These are phyloP conservation scores for Alternaria incomplexa DNA, from an alignment of 2,329 filamentous ascomycete genomes.

Conservation along the genomic window DNA sequence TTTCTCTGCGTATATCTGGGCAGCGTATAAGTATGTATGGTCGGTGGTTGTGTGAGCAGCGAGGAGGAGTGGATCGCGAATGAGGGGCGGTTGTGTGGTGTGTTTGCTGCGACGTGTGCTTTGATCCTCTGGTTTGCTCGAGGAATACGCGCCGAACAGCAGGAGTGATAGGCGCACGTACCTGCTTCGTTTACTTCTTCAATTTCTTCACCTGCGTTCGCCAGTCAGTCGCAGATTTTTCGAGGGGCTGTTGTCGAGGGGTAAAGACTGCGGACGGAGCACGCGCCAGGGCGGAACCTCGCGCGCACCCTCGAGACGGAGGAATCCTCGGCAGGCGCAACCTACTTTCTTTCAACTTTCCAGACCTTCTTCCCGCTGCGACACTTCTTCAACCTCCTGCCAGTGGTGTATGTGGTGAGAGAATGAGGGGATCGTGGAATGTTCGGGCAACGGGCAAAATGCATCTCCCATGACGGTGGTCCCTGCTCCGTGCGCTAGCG, in stretches of 20 bases:
- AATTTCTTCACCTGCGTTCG: slow-evolving; percentile 41
- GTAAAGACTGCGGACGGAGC: slow-evolving; percentile 27
- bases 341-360: slow-evolving; percentile 44
- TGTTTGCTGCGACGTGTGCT: slow-evolving; percentile 28
- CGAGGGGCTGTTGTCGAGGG: slow-evolving; percentile 33
- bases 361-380: slow-evolving; percentile 51
- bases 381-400: slow-evolving; percentile 50
- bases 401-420: slow-evolving; percentile 26
- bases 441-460: slow-evolving; percentile 32
- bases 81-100: slow-evolving; percentile 24
- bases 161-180: slow-evolving; percentile 21
- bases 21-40: slow-evolving; percentile 25
- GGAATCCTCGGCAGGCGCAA: slow-evolving; percentile 11
- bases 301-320: slow-evolving; percentile 8
- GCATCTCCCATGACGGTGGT: slow-evolving; percentile 29
- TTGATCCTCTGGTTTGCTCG: slow-evolving; percentile 3
- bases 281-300: slow-evolving; percentile 23
- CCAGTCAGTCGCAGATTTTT: slow-evolving; percentile 42
- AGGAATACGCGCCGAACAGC: slow-evolving; percentile 4
- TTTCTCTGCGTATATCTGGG: slow-evolving; percentile 40
- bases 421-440: slow-evolving; percentile 27
- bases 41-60: slow-evolving; percentile 13
- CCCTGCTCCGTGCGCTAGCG: slow-evolving; percentile 29
- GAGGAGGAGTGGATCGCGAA: slow-evolving; percentile 22
- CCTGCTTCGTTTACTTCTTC: slow-evolving; percentile 38